Evolutionary conservation across 306 rosid species (phyloP).

Genomic region (Gleditsia sinensis): DNA sequence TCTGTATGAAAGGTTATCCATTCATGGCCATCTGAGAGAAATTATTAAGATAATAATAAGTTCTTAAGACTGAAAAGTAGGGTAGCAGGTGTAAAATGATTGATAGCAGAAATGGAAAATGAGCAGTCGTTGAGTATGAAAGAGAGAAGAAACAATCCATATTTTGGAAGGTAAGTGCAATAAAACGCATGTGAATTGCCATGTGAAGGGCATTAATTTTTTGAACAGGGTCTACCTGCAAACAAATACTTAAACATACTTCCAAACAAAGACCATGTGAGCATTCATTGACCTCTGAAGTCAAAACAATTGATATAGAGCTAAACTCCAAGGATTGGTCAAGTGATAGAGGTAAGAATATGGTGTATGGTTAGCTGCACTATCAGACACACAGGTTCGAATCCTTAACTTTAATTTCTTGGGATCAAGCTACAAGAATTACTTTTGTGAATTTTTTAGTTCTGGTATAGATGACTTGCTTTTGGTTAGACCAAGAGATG

Average conservation of each 20-base stretch:
- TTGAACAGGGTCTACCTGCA: no score
- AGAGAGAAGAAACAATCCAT: constrained; percentile 28
- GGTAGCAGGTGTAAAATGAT: constrained; percentile 47
- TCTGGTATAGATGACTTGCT: no score
- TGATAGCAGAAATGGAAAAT: constrained; percentile 32
- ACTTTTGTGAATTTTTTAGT: no score
- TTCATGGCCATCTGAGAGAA: constrained; percentile 15
- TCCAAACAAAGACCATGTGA: constrained; percentile 68
- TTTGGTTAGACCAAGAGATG: no score
- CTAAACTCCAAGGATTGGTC: no score
- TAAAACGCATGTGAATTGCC: constrained; percentile 68
- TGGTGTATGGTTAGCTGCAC: no score
- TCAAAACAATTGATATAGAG: constrained; percentile 14
- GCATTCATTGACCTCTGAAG: constrained; percentile 53
- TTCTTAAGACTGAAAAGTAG: constrained; percentile 25
- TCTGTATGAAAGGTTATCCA: constrained; percentile 38
- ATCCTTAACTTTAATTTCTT: no score
- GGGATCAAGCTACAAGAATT: no score
- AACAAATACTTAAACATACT: constrained; percentile 37
- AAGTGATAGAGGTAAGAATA: no score
- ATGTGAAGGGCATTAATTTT: constrained; percentile 74
- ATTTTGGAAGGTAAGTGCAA: constrained; percentile 42
- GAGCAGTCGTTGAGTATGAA: constrained; percentile 42
- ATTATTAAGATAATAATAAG: constrained; percentile 27
- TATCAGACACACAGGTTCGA: no score